phyloP scores from a whole-genome alignment of 2,329 filamentous ascomycete species.

The Metarhizium brunneum region DNA sequence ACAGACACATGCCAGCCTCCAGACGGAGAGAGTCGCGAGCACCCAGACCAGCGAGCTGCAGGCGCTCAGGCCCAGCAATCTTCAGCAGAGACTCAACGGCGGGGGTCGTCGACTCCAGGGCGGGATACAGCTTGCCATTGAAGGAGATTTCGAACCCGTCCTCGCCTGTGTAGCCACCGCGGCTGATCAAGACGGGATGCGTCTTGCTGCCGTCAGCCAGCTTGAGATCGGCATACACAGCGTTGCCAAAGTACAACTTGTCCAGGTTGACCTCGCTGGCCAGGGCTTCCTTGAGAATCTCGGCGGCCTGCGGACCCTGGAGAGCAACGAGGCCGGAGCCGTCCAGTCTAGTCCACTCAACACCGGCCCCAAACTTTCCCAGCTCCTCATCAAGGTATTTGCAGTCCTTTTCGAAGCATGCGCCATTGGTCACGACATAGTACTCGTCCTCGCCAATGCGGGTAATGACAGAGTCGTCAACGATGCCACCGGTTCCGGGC shows the following conservation, averaged over 20 bases:
- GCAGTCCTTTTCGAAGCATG: constrained; percentile 80
- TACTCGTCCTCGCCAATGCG: constrained; percentile 64
- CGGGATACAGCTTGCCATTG: constrained; percentile 30
- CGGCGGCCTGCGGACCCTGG: constrained; percentile 71
- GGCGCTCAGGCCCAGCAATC: constrained; percentile 47
- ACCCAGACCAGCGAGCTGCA: constrained; percentile 80
- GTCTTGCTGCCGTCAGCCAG: constrained; percentile 40
- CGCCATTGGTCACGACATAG: constrained; percentile 94
- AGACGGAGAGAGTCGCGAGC: constrained; percentile 86
- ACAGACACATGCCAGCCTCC: constrained; percentile 98
- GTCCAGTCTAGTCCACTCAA: constrained; percentile 61
- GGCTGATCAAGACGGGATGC: constrained; percentile 55
- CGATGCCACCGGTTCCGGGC: constrained; percentile 74
- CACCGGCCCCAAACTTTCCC: constrained; percentile 40
- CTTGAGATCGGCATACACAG: constrained; percentile 55
- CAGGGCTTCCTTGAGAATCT: constrained; percentile 58
- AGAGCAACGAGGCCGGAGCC: constrained; percentile 76
- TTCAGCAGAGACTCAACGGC: constrained; percentile 60
- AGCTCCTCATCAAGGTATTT: constrained; percentile 67
- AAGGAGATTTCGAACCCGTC: constrained; percentile 97
- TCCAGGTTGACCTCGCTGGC: constrained; percentile 46
- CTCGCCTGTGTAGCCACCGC: constrained; percentile 94
- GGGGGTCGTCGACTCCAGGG: constrained; percentile 35
- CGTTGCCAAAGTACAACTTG: constrained; percentile 74
- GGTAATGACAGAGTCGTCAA: constrained; percentile 90